Percentiles rank a stretch among this genome's conserved stretches.
Conservation (phyloP, 73 alveolate genomes). For the Stentor coeruleus region DNA sequence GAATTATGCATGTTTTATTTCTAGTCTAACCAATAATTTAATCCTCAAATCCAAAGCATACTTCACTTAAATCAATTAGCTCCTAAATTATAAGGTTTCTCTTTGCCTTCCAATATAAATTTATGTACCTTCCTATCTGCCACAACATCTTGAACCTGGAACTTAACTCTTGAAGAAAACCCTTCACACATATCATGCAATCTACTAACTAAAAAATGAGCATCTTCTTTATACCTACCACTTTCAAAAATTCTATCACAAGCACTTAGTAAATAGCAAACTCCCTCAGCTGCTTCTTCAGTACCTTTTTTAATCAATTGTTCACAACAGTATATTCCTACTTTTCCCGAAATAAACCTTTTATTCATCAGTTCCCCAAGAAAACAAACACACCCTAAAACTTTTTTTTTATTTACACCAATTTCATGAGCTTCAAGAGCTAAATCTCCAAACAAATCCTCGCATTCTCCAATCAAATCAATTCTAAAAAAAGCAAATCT, state of each 20-base stretch:
- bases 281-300: constrained; percentile 4
- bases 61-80: too few species aligned
- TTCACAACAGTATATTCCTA: not conserved
- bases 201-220: not conserved
- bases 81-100: not conserved
- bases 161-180: not conserved
- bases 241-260: not conserved
- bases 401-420: too few species aligned
- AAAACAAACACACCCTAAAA: not conserved
- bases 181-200: not conserved
- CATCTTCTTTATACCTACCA: constrained; percentile 3
- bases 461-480: not conserved
- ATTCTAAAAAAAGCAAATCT: not conserved
- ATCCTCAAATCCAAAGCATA: too few species aligned
- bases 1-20: too few species aligned
- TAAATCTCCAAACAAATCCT: not conserved
- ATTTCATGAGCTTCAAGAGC: not conserved
- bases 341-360: not conserved
- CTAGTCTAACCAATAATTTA: too few species aligned
- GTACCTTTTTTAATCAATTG: too few species aligned
- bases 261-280: not conserved
- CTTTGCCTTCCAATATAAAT: not conserved
- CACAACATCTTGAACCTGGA: not conserved
- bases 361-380: not conserved
- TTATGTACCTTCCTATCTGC: not conserved